Conservation (phyloP, 2,329 filamentous ascomycete species). For the Fusarium brachygibbosum region DNA sequence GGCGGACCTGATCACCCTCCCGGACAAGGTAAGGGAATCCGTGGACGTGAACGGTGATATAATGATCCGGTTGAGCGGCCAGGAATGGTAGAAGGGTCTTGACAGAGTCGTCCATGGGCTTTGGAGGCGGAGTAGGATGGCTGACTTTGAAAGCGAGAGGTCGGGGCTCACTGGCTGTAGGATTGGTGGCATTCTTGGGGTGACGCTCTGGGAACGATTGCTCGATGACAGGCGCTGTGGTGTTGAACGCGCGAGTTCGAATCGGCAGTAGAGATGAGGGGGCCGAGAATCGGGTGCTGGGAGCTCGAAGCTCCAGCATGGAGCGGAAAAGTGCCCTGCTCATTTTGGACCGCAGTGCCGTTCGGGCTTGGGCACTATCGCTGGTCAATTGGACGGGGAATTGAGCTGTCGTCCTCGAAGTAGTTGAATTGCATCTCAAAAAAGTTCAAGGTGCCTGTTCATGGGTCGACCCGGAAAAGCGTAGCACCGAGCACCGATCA, state of each 20-base stretch:
- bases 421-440: conserved; percentile 40
- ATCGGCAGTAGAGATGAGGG: conserved; percentile 48
- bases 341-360: conserved; percentile 57
- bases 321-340: conserved; percentile 74
- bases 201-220: conserved; percentile 51
- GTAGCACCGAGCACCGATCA: conserved; percentile 52
- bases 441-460: conserved; percentile 45
- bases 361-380: conserved; percentile 45
- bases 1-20: conserved; percentile 78
- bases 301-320: conserved; percentile 70
- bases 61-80: conserved; percentile 79
- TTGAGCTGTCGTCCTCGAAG: conserved; percentile 35
- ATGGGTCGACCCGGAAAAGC: conserved; percentile 51
- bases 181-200: conserved; percentile 57
- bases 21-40: conserved; percentile 84
- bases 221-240: conserved; percentile 63
- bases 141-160: conserved; percentile 59
- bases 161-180: conserved; percentile 51
- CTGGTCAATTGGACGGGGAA: conserved; percentile 38
- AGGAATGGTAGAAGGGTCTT: conserved; percentile 77
- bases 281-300: conserved; percentile 48
- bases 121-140: conserved; percentile 53
- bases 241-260: conserved; percentile 49
- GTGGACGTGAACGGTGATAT: conserved; percentile 85
- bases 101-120: conserved; percentile 67